These are phyloP conservation scores for Cyberlindnera japonica DNA, from an alignment of 805 yeast genomes.

Conservation along the genomic window DNA sequence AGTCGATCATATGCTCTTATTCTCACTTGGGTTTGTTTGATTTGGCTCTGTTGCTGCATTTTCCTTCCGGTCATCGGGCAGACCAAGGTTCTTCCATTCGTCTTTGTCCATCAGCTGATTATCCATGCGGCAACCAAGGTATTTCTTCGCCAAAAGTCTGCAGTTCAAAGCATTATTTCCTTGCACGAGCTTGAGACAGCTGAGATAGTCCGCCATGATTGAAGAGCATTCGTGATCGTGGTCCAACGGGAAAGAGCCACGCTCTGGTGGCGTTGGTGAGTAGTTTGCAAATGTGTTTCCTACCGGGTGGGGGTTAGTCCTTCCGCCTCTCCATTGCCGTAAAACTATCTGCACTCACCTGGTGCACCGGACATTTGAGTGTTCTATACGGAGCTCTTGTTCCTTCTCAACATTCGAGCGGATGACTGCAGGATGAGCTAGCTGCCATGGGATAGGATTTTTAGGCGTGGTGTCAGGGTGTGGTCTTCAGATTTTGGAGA, in stretches of 20 bases:
- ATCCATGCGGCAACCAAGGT: conserved; percentile 87
- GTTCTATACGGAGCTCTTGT: too few relatives aligned
- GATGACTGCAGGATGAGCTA: too few relatives aligned
- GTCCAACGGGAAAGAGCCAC: conserved; percentile 95
- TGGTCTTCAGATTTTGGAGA: too few relatives aligned
- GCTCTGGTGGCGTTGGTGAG: conserved; percentile 89
- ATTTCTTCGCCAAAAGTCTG: conserved; percentile 74
- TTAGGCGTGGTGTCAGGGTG: too few relatives aligned
- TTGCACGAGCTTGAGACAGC: conserved; percentile 71
- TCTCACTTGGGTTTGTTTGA: background rate
- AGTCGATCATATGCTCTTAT: background rate
- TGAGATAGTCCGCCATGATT: conserved; percentile 69
- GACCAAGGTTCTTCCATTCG: conserved; percentile 58
- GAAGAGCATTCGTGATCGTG: conserved; percentile 80
- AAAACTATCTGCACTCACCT: conserved; percentile 7
- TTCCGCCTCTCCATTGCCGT: background rate
- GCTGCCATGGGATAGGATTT: too few relatives aligned
- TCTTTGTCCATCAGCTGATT: conserved; percentile 58
- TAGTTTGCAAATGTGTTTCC: conserved; percentile 46
- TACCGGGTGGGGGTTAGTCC: background rate
- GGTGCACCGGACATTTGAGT: conserved; percentile 19
- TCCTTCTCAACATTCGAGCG: too few relatives aligned
- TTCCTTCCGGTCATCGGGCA: conserved; percentile 46
- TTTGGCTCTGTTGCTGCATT: background rate
- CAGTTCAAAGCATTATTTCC: conserved; percentile 93